A percentile compares a stretch with the other conserved stretches of the same genome.
These are phyloP conservation scores for Symbiodinium pilosum DNA, from an alignment of 73 alveolate genomes.

Conservation along the genomic window DNA sequence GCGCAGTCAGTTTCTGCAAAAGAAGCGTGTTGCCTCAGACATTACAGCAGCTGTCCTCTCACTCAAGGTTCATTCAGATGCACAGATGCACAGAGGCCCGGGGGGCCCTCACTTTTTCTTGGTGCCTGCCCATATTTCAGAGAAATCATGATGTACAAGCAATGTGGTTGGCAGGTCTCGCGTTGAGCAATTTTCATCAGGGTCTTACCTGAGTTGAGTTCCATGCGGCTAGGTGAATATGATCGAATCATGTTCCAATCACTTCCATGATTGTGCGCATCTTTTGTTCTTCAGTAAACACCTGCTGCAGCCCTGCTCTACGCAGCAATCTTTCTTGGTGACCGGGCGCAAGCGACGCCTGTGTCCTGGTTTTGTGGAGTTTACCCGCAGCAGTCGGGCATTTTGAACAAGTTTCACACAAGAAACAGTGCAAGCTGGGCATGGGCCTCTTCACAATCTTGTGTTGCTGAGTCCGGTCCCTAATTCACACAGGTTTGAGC, in stretches of 20 bases:
- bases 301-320: slow-evolving; percentile 2
- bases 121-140: no score
- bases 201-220: not conserved
- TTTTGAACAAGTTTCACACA: not conserved
- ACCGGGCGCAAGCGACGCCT: not conserved
- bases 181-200: not conserved
- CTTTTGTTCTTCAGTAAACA: not conserved
- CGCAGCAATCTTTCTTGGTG: not conserved
- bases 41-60: no score
- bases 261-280: not conserved
- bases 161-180: no score
- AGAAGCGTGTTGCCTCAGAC: not conserved
- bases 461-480: not conserved
- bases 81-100: slow-evolving; percentile 13
- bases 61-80: not conserved
- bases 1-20: not conserved
- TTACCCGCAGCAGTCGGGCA: not conserved
- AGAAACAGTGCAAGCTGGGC: not conserved
- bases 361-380: not conserved
- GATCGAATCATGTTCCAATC: not conserved
- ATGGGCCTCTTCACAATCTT: not conserved
- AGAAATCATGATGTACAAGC: no score
- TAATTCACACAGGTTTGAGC: not conserved
- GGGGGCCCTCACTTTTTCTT: not conserved
- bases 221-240: not conserved